phyloP scores from a whole-genome alignment of 139 green algal species.

The Chlamydomonas sp. region DNA sequence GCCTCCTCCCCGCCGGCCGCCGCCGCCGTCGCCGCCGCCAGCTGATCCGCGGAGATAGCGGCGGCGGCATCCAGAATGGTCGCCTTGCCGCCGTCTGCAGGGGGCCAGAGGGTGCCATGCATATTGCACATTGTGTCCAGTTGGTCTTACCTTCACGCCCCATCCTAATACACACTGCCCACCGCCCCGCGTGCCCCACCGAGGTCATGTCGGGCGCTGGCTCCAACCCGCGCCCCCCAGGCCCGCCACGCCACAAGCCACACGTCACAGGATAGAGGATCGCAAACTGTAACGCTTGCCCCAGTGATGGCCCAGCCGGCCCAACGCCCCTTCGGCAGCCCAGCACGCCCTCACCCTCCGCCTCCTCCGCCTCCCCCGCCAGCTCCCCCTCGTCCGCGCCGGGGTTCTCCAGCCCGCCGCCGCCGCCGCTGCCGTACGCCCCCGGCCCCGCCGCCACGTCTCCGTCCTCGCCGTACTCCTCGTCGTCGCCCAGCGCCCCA shows the following conservation, averaged over 20 bases:
- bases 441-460: neutral
- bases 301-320: neutral
- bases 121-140: too few species aligned
- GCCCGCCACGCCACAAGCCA: too few species aligned
- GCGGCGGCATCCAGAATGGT: neutral
- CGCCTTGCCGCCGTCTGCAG: neutral
- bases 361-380: neutral
- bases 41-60: slow-evolving; percentile 13
- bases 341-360: neutral
- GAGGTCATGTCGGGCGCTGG: too few species aligned
- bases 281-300: neutral
- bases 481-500: slow-evolving; percentile 1
- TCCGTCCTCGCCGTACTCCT: neutral
- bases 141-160: too few species aligned
- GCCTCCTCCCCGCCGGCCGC: neutral
- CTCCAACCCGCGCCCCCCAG: too few species aligned
- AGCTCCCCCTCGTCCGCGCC: slow-evolving; percentile 6
- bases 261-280: too few species aligned
- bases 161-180: too few species aligned
- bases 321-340: neutral
- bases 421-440: neutral
- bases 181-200: too few species aligned
- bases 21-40: slow-evolving; percentile 6
- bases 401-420: slow-evolving; percentile 2
- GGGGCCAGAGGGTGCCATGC: neutral